Evolutionary conservation across 805 yeast species (phyloP).

Genomic region (Myxozyma neotropica): DNA sequence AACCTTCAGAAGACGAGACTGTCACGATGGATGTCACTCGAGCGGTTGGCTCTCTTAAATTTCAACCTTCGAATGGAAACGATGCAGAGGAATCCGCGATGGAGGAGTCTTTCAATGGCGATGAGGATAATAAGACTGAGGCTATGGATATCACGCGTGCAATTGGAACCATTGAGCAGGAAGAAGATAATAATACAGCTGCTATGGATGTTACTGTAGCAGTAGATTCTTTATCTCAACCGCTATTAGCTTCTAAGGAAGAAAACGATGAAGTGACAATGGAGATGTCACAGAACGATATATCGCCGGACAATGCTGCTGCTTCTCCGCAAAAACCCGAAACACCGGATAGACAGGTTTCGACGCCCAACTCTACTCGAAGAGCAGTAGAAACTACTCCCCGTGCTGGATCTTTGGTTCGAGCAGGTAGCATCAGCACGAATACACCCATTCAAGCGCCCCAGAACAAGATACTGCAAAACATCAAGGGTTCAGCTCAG

Average conservation of each 20-base stretch:
- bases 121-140: not conserved
- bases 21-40: constrained; percentile 25
- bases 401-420: constrained; percentile 1
- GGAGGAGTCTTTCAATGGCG: constrained; percentile 1
- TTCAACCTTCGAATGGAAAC: not conserved
- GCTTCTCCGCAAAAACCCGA: not conserved
- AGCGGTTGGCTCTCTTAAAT: constrained; percentile 13
- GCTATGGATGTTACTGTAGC: constrained; percentile 33
- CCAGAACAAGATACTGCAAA: not conserved
- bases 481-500: not conserved
- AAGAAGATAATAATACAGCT: not conserved
- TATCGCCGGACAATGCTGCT: not conserved
- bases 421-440: not conserved
- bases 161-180: constrained; percentile 7
- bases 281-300: not conserved
- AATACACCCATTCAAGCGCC: constrained; percentile 1
- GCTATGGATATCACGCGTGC: constrained; percentile 21
- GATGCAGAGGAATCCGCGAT: constrained; percentile 2
- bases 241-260: not conserved
- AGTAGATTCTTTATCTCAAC: constrained; percentile 10
- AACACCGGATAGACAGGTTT: not conserved
- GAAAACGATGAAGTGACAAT: not conserved
- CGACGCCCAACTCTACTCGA: not conserved
- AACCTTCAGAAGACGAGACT: constrained; percentile 6
- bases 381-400: not conserved